Conservation (phyloP, 2,329 filamentous ascomycete genomes). For the Clonostachys sp. region DNA sequence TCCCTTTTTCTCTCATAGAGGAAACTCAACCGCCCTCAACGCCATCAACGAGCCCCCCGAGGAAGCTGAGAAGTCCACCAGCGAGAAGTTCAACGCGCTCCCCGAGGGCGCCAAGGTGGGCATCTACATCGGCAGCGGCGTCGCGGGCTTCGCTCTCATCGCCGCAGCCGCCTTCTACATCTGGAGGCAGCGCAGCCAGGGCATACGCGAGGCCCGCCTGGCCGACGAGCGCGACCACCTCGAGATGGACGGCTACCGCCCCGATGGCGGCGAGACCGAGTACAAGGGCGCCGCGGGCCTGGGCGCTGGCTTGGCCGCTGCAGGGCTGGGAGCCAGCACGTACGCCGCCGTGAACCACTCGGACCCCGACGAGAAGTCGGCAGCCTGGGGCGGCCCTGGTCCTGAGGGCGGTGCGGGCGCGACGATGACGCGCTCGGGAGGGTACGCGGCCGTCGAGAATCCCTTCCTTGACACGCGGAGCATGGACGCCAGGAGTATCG, state of each 20-base stretch:
- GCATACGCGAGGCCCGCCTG: slow-evolving; percentile 42
- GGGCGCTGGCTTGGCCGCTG: too few species aligned
- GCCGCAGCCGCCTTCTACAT: slow-evolving; percentile 44
- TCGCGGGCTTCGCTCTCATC: slow-evolving; percentile 34
- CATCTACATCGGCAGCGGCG: slow-evolving; percentile 43
- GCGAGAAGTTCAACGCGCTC: slow-evolving; percentile 51
- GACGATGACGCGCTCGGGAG: too few species aligned
- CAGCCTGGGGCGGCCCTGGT: background rate
- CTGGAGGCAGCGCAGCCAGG: slow-evolving; percentile 47
- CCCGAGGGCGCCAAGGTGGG: slow-evolving; percentile 43
- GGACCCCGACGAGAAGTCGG: background rate
- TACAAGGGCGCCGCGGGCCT: background rate
- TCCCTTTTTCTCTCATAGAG: slow-evolving; percentile 27
- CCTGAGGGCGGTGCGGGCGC: background rate
- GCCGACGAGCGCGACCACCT: slow-evolving; percentile 39
- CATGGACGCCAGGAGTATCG: too few species aligned
- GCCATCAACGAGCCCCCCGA: slow-evolving; percentile 27
- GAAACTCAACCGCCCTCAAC: slow-evolving; percentile 51
- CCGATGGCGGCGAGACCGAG: slow-evolving; percentile 16
- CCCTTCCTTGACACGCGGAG: too few species aligned
- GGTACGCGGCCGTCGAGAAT: too few species aligned
- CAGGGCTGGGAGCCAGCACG: background rate
- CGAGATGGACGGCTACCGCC: slow-evolving; percentile 39
- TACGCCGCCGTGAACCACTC: slow-evolving; percentile 2
- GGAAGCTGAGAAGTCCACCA: slow-evolving; percentile 33